A percentile compares a stretch with the other conserved stretches of the same genome.
Evolutionary conservation across 1,284 basidiomycete genomes (phyloP).

Genomic region (Malassezia arunalokei): DNA sequence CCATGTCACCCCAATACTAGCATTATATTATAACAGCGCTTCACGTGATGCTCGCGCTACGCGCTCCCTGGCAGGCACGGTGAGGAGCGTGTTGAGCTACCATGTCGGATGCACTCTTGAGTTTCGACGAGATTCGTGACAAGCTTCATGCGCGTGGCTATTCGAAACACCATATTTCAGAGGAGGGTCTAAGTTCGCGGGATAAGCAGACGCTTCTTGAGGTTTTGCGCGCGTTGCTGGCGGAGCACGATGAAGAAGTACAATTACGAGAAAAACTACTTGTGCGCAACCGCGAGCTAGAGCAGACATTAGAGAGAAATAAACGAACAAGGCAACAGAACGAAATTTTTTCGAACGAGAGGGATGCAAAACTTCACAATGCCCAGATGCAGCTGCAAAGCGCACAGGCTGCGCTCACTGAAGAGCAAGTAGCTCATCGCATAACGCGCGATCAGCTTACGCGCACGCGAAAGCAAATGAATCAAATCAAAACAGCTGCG

Average conservation of each 20-base stretch:
- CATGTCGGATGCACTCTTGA: background rate
- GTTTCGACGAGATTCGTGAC: conserved; percentile 9
- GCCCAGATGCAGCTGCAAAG: conserved; percentile 10
- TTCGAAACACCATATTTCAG: background rate
- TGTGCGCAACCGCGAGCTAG: conserved; percentile 10
- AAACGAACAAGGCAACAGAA: conserved; percentile 5
- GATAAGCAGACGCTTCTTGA: background rate
- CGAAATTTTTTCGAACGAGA: background rate
- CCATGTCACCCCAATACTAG: background rate
- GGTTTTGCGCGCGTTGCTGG: conserved; percentile 10
- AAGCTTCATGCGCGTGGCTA: conserved; percentile 6
- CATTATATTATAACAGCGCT: background rate
- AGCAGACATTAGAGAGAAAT: conserved; percentile 6
- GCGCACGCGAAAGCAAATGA: conserved; percentile 4
- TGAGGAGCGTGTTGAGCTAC: background rate
- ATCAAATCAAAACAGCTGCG: conserved; percentile 8
- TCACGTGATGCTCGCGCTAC: background rate
- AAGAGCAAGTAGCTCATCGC: conserved; percentile 8
- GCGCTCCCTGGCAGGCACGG: background rate
- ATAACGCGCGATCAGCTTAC: conserved; percentile 10
- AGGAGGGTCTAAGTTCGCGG: conserved; percentile 3
- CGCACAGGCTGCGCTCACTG: conserved; percentile 3
- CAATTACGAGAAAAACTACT: conserved; percentile 13
- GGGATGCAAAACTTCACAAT: conserved; percentile 7
- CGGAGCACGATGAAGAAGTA: conserved; percentile 17